These are phyloP conservation scores for Mrakiaceae sp. DNA, from an alignment of 1,284 basidiomycete genomes.

Conservation along the genomic window DNA sequence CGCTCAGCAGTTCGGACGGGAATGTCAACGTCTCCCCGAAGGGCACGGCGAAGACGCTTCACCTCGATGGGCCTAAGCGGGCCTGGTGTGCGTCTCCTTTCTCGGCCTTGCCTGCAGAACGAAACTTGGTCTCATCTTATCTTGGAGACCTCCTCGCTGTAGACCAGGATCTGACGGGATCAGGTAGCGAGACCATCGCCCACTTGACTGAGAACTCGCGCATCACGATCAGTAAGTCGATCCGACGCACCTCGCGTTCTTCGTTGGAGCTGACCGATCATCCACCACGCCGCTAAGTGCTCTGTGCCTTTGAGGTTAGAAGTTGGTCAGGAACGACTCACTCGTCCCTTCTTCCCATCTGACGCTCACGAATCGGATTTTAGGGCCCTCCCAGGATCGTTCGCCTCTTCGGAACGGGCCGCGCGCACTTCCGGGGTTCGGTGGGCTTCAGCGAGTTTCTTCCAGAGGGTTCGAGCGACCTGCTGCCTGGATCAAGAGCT, in stretches of 20 bases:
- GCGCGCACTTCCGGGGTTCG: slow-evolving; percentile 3
- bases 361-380: no score
- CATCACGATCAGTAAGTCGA: slow-evolving; percentile 16
- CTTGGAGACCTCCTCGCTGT: background rate
- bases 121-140: background rate
- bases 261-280: background rate
- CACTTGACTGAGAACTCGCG: slow-evolving; percentile 19
- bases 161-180: slow-evolving; percentile 21
- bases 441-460: slow-evolving; percentile 9
- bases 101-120: no score
- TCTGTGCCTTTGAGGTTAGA: no score
- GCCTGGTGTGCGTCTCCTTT: slow-evolving; percentile 3
- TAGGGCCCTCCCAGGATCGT: slow-evolving; percentile 18
- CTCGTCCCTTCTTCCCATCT: no score
- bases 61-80: background rate
- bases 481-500: slow-evolving; percentile 18
- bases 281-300: no score
- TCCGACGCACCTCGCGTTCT: no score
- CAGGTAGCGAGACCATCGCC: slow-evolving; percentile 20
- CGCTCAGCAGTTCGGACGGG: background rate
- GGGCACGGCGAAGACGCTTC: slow-evolving; percentile 3
- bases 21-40: slow-evolving; percentile 14
- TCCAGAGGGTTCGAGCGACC: slow-evolving; percentile 13
- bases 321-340: no score
- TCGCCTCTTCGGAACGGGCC: slow-evolving; percentile 17